Evolutionary conservation across 2,329 filamentous ascomycete species (phyloP).

Genomic region (Fusarium tjaetaba): DNA sequence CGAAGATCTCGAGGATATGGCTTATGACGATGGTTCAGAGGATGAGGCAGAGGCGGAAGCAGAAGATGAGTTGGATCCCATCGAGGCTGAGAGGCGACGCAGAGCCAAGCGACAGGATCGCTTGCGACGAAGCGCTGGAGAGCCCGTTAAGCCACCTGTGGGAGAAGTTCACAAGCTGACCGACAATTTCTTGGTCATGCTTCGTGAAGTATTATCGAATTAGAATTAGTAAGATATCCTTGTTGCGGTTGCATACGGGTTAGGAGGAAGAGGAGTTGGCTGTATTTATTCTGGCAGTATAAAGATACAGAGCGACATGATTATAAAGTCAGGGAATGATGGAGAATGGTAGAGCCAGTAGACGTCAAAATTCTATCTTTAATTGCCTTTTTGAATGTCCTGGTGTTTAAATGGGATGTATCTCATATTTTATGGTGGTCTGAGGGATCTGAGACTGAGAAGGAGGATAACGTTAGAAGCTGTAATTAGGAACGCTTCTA

Average conservation of each 20-base stretch:
- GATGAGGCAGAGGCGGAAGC: conserved; percentile 76
- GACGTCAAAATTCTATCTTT: background rate
- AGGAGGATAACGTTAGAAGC: background rate
- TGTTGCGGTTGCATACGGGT: conserved; percentile 6
- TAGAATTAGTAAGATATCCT: conserved; percentile 52
- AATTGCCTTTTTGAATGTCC: background rate
- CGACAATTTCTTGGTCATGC: conserved; percentile 82
- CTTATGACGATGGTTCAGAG: conserved; percentile 76
- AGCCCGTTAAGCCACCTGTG: conserved; percentile 84
- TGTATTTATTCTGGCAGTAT: conserved; percentile 5
- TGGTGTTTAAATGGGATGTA: background rate
- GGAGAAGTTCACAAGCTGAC: conserved; percentile 81
- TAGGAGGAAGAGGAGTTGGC: conserved; percentile 10
- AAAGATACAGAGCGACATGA: background rate
- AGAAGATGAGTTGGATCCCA: conserved; percentile 85
- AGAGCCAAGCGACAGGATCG: conserved; percentile 82
- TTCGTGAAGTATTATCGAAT: conserved; percentile 82
- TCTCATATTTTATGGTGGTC: background rate
- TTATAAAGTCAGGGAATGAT: background rate
- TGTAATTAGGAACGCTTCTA: background rate
- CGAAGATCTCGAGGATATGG: conserved; percentile 86
- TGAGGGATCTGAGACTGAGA: background rate
- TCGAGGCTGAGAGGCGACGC: conserved; percentile 83
- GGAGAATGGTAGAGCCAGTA: conserved; percentile 2
- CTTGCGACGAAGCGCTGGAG: conserved; percentile 81